phyloP scores from a whole-genome alignment of 2,329 filamentous ascomycete species.

The Bipolaris oryzae region DNA sequence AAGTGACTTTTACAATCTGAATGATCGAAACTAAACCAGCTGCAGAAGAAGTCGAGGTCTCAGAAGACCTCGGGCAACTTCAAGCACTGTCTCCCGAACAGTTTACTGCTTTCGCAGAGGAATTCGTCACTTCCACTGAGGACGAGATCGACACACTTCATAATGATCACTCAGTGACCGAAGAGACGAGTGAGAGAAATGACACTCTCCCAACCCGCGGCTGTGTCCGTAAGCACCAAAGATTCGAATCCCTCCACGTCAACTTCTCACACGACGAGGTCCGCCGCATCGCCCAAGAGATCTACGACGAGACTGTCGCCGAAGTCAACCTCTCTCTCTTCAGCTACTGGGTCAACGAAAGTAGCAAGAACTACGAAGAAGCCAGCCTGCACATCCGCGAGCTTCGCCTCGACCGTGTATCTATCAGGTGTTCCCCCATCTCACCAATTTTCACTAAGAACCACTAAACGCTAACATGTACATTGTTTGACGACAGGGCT shows the following conservation, averaged over 20 bases:
- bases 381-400: slow-evolving; percentile 38
- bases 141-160: neutral
- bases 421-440: neutral
- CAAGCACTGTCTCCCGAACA: neutral
- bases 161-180: neutral
- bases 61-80: neutral
- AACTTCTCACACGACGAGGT: slow-evolving; percentile 19
- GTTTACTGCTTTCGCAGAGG: neutral
- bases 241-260: slow-evolving; percentile 13
- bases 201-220: neutral
- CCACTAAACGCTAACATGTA: neutral
- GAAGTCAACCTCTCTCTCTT: slow-evolving; percentile 35
- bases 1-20: neutral
- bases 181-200: neutral
- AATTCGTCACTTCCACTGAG: neutral
- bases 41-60: neutral
- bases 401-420: slow-evolving; percentile 34
- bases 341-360: slow-evolving; percentile 32
- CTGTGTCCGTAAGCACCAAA: neutral
- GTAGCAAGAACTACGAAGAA: slow-evolving; percentile 26
- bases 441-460: too few species aligned
- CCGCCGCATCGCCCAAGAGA: slow-evolving; percentile 19
- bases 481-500: slow-evolving; percentile 16
- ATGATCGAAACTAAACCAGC: neutral
- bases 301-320: slow-evolving; percentile 33